A percentile compares a stretch with the other conserved stretches of the same genome.
phyloP scores from a whole-genome alignment of 768 basidiomycete genomes.

The Favolaschia claudopus region DNA sequence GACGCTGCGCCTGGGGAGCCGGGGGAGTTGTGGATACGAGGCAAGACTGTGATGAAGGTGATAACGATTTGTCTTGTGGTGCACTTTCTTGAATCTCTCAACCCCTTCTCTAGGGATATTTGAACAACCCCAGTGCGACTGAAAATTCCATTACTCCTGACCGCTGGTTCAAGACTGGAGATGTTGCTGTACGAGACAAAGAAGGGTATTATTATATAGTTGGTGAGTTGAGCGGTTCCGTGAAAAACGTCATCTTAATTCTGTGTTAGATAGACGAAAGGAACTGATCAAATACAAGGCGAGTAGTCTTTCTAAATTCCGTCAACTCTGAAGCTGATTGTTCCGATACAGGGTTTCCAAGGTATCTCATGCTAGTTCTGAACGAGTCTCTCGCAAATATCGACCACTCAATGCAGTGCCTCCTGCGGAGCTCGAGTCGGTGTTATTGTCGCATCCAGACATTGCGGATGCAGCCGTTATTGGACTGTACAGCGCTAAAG shows the following conservation, averaged over 20 bases:
- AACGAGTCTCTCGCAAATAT: neutral
- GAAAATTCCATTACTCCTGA: slow-evolving; percentile 71
- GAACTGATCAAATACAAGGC: slow-evolving; percentile 83
- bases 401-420: slow-evolving; percentile 58
- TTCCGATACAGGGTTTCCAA: slow-evolving; percentile 84
- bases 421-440: slow-evolving; percentile 84
- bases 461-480: slow-evolving; percentile 86
- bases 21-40: slow-evolving; percentile 86
- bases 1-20: slow-evolving; percentile 62
- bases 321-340: neutral
- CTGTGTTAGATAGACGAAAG: slow-evolving; percentile 74
- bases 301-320: neutral
- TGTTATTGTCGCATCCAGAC: slow-evolving; percentile 77
- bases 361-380: slow-evolving; percentile 49
- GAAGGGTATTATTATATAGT: slow-evolving; percentile 82
- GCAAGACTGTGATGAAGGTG: slow-evolving; percentile 83
- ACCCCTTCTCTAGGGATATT: slow-evolving; percentile 64
- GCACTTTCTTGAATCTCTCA: neutral
- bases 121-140: slow-evolving; percentile 77
- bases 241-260: too few relatives aligned
- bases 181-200: slow-evolving; percentile 70
- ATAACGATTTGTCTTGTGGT: neutral
- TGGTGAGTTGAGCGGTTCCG: too few relatives aligned
- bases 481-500: slow-evolving; percentile 67
- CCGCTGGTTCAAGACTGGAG: slow-evolving; percentile 91